These are phyloP conservation scores for Anthracocystis walkeri DNA, from an alignment of 1,284 basidiomycete genomes.

Conservation along the genomic window DNA sequence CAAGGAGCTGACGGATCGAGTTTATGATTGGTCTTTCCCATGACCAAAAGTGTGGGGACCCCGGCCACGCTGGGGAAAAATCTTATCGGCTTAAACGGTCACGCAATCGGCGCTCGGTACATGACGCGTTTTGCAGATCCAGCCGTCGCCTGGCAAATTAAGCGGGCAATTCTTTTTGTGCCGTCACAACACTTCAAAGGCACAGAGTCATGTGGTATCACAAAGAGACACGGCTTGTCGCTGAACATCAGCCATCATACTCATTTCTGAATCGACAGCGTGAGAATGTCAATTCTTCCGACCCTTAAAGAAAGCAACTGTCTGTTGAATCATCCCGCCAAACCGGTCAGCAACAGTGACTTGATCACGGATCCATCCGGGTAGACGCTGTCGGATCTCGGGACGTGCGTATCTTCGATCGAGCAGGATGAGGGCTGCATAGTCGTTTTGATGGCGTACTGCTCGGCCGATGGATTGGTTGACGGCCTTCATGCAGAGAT, in stretches of 20 bases:
- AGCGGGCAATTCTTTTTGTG: conserved; percentile 5
- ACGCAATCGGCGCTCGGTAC: neutral
- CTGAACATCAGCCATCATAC: neutral
- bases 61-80: conserved; percentile 5
- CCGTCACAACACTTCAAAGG: neutral
- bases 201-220: too few relatives aligned
- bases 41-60: conserved; percentile 25
- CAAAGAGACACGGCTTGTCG: neutral
- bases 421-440: conserved; percentile 64
- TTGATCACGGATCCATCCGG: conserved; percentile 77
- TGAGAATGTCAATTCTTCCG: conserved; percentile 3
- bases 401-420: conserved; percentile 59
- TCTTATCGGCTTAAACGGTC: conserved; percentile 4
- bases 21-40: neutral
- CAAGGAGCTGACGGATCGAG: neutral
- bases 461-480: conserved; percentile 93
- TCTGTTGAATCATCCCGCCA: conserved; percentile 78
- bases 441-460: conserved; percentile 66
- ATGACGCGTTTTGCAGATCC: conserved; percentile 8
- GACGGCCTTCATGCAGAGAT: conserved; percentile 87
- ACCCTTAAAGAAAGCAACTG: conserved; percentile 69
- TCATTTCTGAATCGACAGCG: neutral
- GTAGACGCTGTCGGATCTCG: conserved; percentile 59
- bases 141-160: conserved; percentile 4
- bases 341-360: conserved; percentile 78